Evolutionary conservation across 495 filamentous ascomycete species (phyloP).

Genomic region (Aspergillus olivimuriae): DNA sequence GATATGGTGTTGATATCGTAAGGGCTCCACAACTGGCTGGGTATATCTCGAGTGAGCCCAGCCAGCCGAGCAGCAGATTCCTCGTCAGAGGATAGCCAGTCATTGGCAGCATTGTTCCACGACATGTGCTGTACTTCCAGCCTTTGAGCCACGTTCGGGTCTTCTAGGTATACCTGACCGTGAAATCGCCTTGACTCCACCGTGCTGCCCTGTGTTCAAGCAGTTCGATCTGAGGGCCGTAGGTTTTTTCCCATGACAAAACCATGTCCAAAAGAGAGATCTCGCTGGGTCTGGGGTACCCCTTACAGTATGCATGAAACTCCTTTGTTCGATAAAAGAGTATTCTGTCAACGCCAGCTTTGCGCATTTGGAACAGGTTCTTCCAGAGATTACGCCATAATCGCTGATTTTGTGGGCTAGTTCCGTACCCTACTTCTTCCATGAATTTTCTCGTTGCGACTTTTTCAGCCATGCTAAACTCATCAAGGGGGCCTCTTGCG

Average conservation of each 20-base stretch:
- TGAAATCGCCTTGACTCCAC: not conserved
- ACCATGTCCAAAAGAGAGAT: conserved; percentile 11
- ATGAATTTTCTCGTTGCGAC: conserved; percentile 17
- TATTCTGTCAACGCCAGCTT: conserved; percentile 12
- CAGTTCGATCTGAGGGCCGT: conserved; percentile 14
- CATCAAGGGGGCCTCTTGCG: conserved; percentile 15
- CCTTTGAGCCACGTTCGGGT: not conserved
- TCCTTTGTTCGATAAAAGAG: conserved; percentile 17
- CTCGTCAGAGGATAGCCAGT: not conserved
- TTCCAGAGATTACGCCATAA: conserved; percentile 17
- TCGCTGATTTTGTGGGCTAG: conserved; percentile 13
- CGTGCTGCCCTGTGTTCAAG: conserved; percentile 6
- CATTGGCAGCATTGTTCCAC: not conserved
- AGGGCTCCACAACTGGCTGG: not conserved
- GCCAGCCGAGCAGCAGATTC: not conserved
- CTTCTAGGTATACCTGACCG: not conserved
- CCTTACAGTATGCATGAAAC: conserved; percentile 16
- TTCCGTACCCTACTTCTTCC: conserved; percentile 10
- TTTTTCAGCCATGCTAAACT: conserved; percentile 20
- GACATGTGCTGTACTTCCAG: not conserved
- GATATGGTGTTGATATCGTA: not conserved
- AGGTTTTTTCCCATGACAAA: conserved; percentile 9
- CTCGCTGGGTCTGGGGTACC: conserved; percentile 7
- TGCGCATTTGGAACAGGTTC: conserved; percentile 15
- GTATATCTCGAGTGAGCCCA: not conserved